Evolutionary conservation across 805 yeast species (phyloP), one percentile per base, ranked within the genome.

Genomic region (Barnettozyma wickerhamii): DNA sequence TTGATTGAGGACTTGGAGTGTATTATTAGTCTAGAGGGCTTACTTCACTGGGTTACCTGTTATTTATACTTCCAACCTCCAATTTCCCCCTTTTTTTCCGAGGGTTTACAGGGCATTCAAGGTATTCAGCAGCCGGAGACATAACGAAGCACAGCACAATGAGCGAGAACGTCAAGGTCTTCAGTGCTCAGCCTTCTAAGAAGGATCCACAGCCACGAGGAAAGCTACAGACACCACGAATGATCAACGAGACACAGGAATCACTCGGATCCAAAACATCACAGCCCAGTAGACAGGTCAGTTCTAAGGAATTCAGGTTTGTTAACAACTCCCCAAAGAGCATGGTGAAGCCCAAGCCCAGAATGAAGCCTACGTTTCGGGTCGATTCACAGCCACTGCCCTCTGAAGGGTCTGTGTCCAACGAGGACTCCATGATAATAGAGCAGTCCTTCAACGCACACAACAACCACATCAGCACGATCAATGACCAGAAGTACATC

Each of bases 291-390:
- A n/a, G n/a, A n/a, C n/a, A n/a, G n/a, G n/a, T n/a, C n/a, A n/a
- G n/a, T n/a, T 35, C 32, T 5, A 49, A 43, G 27, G 39, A 43
- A 19, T 53, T 54, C 45, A 42, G 46, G 10, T 56, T 56, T 37
- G 58, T 56, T 6, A 50, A 56, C 32, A 51, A 43, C 34, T 54
- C 58, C 2, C 52, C 52, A 10, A 37, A 30, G 1, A 37, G 50
- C 6, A 48, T 53, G 52, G 30, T 38, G 4, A 43, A 49, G 18
- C 49, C 49, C 6, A 45, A 38, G n/a, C 10, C 29, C 10, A 40
- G 51, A 23, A 47, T 53, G 55, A 55, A 55, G 30, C 58, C 60
- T 7, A 37, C 53, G 2, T 52, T 55, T 40, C 52, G 33, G 40
- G 53, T 53, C 6, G 42, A 24, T 10, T 39, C 42, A 6, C 51